Evolutionary conservation across 106 monocot genomes (phyloP).

Genomic region (Acanthochlamys bracteata): DNA sequence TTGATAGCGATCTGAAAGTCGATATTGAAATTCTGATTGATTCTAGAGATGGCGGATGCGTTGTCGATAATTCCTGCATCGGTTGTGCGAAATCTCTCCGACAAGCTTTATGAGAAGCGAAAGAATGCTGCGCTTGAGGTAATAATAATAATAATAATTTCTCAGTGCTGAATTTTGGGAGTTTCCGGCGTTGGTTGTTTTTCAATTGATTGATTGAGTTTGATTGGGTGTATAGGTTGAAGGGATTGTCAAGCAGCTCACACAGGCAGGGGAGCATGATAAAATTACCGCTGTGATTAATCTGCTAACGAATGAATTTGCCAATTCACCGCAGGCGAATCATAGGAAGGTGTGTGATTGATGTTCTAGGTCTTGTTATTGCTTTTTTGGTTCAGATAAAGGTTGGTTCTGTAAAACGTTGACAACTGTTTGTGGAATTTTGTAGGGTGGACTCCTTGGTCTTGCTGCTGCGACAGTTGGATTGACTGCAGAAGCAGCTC

Average conservation of each 20-base stretch:
- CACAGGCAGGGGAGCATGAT: conserved; percentile 54
- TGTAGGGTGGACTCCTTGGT: conserved; percentile 88
- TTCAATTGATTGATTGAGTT: neutral
- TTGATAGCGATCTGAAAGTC: too few species aligned
- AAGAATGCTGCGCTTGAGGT: conserved; percentile 98
- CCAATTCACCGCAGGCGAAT: conserved; percentile 51
- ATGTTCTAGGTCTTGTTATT: neutral
- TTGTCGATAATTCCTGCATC: conserved; percentile 57
- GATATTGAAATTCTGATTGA: too few species aligned
- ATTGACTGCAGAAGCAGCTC: conserved; percentile 72
- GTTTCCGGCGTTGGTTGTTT: neutral
- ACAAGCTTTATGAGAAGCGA: conserved; percentile 99
- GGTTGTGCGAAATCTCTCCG: conserved; percentile 72
- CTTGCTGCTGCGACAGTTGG: conserved; percentile 96
- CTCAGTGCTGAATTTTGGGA: neutral
- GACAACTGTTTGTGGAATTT: neutral
- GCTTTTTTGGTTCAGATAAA: neutral
- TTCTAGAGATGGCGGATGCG: conserved; percentile 45
- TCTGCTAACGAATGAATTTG: conserved; percentile 52
- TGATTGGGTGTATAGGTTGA: conserved; percentile 34
- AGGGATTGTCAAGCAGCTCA: conserved; percentile 66
- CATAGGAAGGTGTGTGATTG: conserved; percentile 61
- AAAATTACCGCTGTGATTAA: conserved; percentile 62
- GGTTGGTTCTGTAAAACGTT: neutral
- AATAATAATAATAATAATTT: neutral